Evolutionary conservation across 192 early-diverging fungal genomes (phyloP).

Genomic region (Rhizoclosmatium sp.): DNA sequence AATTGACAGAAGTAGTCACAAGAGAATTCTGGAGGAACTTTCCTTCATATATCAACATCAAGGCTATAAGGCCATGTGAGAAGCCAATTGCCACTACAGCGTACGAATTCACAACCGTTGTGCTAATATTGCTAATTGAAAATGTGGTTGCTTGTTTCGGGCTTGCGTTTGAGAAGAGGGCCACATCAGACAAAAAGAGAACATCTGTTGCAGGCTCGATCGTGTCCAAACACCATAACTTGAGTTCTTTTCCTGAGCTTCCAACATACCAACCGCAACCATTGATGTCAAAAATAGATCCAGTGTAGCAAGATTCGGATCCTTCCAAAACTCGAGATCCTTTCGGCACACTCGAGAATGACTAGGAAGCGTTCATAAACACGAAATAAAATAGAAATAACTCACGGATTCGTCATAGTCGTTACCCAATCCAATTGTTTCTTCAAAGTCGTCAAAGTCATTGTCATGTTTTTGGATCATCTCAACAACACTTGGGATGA

Average conservation of each 20-base stretch:
- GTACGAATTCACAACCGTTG: not conserved
- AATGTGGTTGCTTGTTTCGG: not conserved
- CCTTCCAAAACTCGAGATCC: not conserved
- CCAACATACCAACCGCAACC: not conserved
- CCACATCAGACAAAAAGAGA: not conserved
- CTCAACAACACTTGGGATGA: not conserved
- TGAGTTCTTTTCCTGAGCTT: not conserved
- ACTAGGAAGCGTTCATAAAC: not conserved
- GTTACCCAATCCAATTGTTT: not conserved
- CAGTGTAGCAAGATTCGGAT: not conserved
- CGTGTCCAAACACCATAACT: not conserved
- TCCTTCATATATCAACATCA: slow-evolving; percentile 2
- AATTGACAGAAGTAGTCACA: not conserved
- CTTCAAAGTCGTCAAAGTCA: not conserved
- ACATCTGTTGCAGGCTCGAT: not conserved
- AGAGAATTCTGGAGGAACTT: not conserved
- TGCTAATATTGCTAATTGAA: not conserved
- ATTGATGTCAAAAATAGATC: not conserved
- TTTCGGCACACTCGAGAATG: not conserved
- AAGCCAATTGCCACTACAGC: not conserved
- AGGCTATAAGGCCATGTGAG: not conserved
- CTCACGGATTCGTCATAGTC: too few relatives aligned
- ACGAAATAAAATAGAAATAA: not conserved
- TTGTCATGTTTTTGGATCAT: not conserved
- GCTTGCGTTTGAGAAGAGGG: not conserved